Percentiles rank a stretch among this genome's conserved stretches.
Conservation (phyloP, 164 flowering plant genomes). For the Tinospora cordifolia region DNA sequence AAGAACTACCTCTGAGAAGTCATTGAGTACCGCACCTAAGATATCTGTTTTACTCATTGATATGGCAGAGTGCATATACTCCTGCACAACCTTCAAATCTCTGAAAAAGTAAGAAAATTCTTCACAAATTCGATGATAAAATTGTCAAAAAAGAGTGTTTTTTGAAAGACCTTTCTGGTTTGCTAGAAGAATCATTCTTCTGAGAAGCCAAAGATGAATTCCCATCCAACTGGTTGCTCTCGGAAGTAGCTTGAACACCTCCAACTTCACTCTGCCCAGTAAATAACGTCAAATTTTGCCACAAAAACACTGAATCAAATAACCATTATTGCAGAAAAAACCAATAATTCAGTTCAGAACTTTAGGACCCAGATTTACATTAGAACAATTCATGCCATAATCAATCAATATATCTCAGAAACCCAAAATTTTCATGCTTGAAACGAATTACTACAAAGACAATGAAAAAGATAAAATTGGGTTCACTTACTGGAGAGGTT, state of each 20-base stretch:
- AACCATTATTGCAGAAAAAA: neutral
- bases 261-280: conserved; percentile 10
- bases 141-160: neutral
- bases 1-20: conserved; percentile 58
- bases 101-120: conserved; percentile 26
- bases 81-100: conserved; percentile 42
- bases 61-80: conserved; percentile 59
- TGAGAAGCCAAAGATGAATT: conserved; percentile 13
- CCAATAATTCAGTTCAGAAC: neutral
- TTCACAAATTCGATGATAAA: neutral
- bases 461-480: neutral
- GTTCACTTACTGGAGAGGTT: conserved; percentile 37
- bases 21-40: conserved; percentile 49
- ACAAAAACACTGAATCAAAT: neutral
- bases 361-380: neutral
- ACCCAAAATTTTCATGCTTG: neutral
- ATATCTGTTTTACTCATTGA: conserved; percentile 69
- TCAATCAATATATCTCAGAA: conserved; percentile 18
- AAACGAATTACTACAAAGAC: neutral
- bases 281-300: neutral
- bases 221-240: conserved; percentile 5
- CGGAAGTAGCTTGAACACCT: neutral
- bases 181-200: conserved; percentile 17
- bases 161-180: conserved; percentile 22
- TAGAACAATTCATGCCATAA: conserved; percentile 17